phyloP scores from a whole-genome alignment of 176 grass and related monocot genomes.

The Aegilops bicornis region DNA sequence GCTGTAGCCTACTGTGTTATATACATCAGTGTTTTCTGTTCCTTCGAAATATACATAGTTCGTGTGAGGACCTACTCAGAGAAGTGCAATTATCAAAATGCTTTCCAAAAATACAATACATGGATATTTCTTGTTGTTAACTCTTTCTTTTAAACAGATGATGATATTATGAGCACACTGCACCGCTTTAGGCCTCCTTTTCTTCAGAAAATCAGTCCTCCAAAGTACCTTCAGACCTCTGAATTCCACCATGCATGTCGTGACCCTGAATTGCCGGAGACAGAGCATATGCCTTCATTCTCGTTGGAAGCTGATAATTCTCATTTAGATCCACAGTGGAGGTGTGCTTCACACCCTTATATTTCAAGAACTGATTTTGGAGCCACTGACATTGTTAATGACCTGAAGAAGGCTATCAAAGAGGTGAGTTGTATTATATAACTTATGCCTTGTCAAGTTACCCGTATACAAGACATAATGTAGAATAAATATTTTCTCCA shows the following conservation, averaged over 20 bases:
- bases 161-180: constrained; percentile 60
- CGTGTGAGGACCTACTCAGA: background rate
- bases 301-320: constrained; percentile 45
- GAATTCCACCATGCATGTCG: constrained; percentile 63
- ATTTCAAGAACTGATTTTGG: constrained; percentile 64
- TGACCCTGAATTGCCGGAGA: constrained; percentile 11
- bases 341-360: constrained; percentile 61
- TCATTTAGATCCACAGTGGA: constrained; percentile 5
- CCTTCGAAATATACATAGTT: background rate
- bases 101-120: background rate
- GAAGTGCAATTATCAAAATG: background rate
- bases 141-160: constrained; percentile 64
- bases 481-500: background rate
- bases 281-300: constrained; percentile 39
- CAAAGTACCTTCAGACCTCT: constrained; percentile 58
- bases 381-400: constrained; percentile 35
- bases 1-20: background rate
- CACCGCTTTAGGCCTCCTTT: constrained; percentile 67
- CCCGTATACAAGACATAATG: background rate
- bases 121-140: constrained; percentile 20
- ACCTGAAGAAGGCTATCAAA: constrained; percentile 36
- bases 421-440: constrained; percentile 22
- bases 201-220: constrained; percentile 56
- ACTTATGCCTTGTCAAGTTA: constrained; percentile 6
- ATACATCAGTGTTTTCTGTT: background rate